Conservation (phyloP, 331 rosid species). For the Malus hybrid region DNA sequence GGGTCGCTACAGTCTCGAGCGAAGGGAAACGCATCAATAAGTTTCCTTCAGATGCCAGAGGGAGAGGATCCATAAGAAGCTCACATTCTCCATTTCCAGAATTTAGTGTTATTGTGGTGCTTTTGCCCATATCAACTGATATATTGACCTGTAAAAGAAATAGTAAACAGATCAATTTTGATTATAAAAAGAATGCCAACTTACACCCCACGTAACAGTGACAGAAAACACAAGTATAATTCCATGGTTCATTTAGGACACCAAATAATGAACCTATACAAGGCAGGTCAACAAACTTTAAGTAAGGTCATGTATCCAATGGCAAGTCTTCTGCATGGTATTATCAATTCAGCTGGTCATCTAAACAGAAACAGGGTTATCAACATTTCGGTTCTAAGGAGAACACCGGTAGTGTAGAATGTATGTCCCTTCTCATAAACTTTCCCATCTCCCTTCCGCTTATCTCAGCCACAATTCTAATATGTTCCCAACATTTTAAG, state of each 20-base stretch:
- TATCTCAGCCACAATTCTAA: neutral
- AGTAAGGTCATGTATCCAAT: neutral
- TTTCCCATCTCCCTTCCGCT: neutral
- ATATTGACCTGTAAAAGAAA: conserved; percentile 30
- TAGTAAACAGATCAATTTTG: too few relatives aligned
- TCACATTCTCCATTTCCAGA: conserved; percentile 50
- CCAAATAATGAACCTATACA: neutral
- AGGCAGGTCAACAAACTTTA: neutral
- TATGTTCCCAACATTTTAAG: neutral
- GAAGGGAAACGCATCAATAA: conserved; percentile 26
- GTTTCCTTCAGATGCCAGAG: conserved; percentile 11
- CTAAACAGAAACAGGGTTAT: neutral
- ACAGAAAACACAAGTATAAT: neutral
- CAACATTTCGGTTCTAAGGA: neutral
- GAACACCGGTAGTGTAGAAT: neutral
- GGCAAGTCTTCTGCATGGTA: neutral
- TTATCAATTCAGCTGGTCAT: neutral
- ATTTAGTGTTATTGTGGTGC: conserved; percentile 25
- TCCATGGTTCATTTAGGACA: neutral
- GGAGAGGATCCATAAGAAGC: conserved; percentile 22
- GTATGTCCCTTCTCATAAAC: neutral
- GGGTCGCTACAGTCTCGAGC: conserved; percentile 51
- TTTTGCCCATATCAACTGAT: conserved; percentile 13
- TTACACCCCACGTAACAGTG: neutral
- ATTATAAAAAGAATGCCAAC: neutral